Conservation (phyloP, 108 stramenopile genomes). For the Nitzschia sp. region DNA sequence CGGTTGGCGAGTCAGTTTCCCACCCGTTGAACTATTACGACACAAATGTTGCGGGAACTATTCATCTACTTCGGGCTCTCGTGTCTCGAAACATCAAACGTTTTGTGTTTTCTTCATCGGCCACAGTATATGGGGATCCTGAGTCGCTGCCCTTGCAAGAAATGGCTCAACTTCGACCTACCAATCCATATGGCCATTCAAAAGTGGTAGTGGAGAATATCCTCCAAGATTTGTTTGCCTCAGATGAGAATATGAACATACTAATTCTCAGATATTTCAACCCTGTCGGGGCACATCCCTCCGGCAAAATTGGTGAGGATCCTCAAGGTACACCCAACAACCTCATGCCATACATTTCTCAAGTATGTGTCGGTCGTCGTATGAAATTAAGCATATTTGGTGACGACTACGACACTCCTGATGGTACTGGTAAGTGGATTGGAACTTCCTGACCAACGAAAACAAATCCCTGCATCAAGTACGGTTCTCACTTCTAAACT, state of each 20-base stretch:
- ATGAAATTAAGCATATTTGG: constrained; percentile 94
- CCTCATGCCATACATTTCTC: constrained; percentile 95
- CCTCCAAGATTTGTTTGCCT: constrained; percentile 84
- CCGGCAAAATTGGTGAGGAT: constrained; percentile 97
- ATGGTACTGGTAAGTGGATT: constrained; percentile 86
- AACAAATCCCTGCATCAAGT: too few species aligned
- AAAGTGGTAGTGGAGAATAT: constrained; percentile 99
- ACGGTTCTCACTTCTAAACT: neutral
- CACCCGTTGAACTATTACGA: constrained; percentile 94
- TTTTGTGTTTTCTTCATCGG: constrained; percentile 95
- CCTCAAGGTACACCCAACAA: constrained; percentile 98
- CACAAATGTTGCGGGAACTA: constrained; percentile 94
- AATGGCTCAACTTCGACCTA: constrained; percentile 70
- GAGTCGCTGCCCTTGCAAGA: constrained; percentile 88
- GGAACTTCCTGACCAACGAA: neutral
- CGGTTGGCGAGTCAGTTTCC: constrained; percentile 87
- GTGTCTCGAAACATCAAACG: constrained; percentile 41
- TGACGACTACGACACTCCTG: constrained; percentile 95
- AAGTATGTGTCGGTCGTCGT: constrained; percentile 91
- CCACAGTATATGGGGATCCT: constrained; percentile 98
- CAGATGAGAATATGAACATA: constrained; percentile 63
- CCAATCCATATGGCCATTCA: constrained; percentile 97
- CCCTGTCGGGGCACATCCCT: constrained; percentile 98
- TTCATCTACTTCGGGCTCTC: constrained; percentile 69
- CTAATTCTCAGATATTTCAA: constrained; percentile 97